Base-by-base conservation (phyloP, 2,329 filamentous ascomycete species). In the Alternaria sp. region DNA sequence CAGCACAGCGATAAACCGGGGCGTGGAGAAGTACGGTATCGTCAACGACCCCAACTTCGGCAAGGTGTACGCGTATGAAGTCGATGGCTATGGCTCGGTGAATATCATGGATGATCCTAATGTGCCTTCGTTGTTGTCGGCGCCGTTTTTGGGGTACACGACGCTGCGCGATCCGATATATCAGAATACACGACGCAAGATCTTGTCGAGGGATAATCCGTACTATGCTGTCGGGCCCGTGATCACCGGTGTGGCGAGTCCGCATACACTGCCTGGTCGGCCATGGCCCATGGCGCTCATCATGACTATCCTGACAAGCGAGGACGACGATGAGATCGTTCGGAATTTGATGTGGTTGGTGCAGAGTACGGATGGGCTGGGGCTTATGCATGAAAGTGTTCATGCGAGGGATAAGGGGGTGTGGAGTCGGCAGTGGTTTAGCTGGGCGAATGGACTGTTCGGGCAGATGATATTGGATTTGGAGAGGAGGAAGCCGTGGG, bases 61-160 rank as follows among this genome's bases (percentile, higher is more conserved):
- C 47, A 66, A 65, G 10, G 75, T 85, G 37, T 85, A 81, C 70
- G 83, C 83, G 10, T 85, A 80, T 67, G 84, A 85, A 68, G 75
- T 85, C 47, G 83, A 85, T 64, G 83, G 83, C 14, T 84, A 82
- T 67, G 79, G 79, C 43, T 70, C 68, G 12, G 74, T 78, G 49
- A 90, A 88, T 67, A 80, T 89, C 18, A 92, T 92, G 89, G 90
- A 92, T 71, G 90, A 92, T 60, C 88, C 90, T 10, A 92, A 92
- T 66, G 85, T 92, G 45, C 90, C 90, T 0, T 89, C 87, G 15
- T 82, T 92, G 2, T 82, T 92, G 20, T 87, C 88, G 0, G 85
- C 89, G 12, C 89, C 90, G 0, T 87, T 90, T 66, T 79, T 91
- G 30, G 86, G 87, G 8, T 92, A 88, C 64, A 68, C 82, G 1